Percentiles rank a stretch among this genome's conserved stretches.
These are phyloP conservation scores for Caloboletus firmus DNA, from an alignment of 1,284 basidiomycete species.

Conservation along the genomic window DNA sequence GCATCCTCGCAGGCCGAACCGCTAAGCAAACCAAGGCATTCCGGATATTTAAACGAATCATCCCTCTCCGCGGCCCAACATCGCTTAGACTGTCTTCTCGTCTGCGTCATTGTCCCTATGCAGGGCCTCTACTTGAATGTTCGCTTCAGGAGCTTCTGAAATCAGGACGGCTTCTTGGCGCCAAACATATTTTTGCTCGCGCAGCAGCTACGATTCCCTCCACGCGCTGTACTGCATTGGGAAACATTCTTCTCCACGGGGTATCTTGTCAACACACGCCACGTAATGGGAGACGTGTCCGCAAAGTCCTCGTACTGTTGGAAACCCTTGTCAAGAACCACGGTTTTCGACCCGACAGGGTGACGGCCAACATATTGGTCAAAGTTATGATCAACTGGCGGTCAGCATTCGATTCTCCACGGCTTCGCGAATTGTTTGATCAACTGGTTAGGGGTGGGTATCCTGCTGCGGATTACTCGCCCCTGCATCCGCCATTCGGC, in stretches of 20 bases:
- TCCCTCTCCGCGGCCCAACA: slow-evolving; percentile 1
- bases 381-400: slow-evolving; percentile 55
- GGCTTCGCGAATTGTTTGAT: slow-evolving; percentile 59
- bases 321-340: slow-evolving; percentile 40
- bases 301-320: slow-evolving; percentile 42
- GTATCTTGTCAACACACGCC: slow-evolving; percentile 34
- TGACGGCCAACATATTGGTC: slow-evolving; percentile 64
- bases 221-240: slow-evolving; percentile 42
- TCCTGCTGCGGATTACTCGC: slow-evolving; percentile 37
- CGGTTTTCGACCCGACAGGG: slow-evolving; percentile 55
- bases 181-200: slow-evolving; percentile 42
- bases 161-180: slow-evolving; percentile 39
- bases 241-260: slow-evolving; percentile 57
- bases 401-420: slow-evolving; percentile 39
- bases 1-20: slow-evolving; percentile 5
- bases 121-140: slow-evolving; percentile 12
- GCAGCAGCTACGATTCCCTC: slow-evolving; percentile 32
- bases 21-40: slow-evolving; percentile 12
- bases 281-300: slow-evolving; percentile 46
- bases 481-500: slow-evolving; percentile 44
- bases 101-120: slow-evolving; percentile 6
- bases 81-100: slow-evolving; percentile 24
- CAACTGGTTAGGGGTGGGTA: slow-evolving; percentile 57
- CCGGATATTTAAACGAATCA: slow-evolving; percentile 1
- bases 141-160: slow-evolving; percentile 24